phyloP scores from a whole-genome alignment of 2,329 filamentous ascomycete species.

The Xylariaceae sp. region DNA sequence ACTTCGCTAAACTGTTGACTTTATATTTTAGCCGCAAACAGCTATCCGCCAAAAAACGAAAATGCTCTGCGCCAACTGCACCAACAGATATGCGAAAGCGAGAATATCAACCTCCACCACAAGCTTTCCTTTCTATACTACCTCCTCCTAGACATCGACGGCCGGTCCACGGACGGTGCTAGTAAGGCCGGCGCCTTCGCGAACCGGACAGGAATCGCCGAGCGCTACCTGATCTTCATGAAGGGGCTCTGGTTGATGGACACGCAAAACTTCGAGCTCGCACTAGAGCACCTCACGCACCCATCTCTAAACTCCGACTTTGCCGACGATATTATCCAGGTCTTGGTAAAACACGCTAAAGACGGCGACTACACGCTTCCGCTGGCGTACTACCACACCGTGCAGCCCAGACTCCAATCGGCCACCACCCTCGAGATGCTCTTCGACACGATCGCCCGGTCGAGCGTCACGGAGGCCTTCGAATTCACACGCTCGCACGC shows the following conservation, averaged over 20 bases:
- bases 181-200: conserved; percentile 50
- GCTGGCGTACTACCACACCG: conserved; percentile 72
- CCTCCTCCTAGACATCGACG: conserved; percentile 68
- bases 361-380: conserved; percentile 58
- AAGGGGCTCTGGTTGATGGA: conserved; percentile 79
- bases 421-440: conserved; percentile 58
- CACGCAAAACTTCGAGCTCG: conserved; percentile 60
- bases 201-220: conserved; percentile 58
- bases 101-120: conserved; percentile 62
- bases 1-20: background rate
- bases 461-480: conserved; percentile 66
- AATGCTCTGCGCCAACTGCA: conserved; percentile 63
- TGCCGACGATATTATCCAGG: conserved; percentile 71
- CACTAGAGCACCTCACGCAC: conserved; percentile 71
- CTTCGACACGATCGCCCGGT: conserved; percentile 61
- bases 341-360: conserved; percentile 57
- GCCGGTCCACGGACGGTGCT: conserved; percentile 34
- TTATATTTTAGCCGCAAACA: conserved; percentile 43
- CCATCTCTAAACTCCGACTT: conserved; percentile 77
- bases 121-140: conserved; percentile 83
- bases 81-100: conserved; percentile 58
- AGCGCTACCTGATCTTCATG: conserved; percentile 74
- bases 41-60: conserved; percentile 70
- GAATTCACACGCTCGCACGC: conserved; percentile 64
- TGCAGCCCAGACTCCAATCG: conserved; percentile 65